These are phyloP conservation scores for Alternaria panax DNA, from an alignment of 2,329 filamentous ascomycete genomes.

Conservation along the genomic window DNA sequence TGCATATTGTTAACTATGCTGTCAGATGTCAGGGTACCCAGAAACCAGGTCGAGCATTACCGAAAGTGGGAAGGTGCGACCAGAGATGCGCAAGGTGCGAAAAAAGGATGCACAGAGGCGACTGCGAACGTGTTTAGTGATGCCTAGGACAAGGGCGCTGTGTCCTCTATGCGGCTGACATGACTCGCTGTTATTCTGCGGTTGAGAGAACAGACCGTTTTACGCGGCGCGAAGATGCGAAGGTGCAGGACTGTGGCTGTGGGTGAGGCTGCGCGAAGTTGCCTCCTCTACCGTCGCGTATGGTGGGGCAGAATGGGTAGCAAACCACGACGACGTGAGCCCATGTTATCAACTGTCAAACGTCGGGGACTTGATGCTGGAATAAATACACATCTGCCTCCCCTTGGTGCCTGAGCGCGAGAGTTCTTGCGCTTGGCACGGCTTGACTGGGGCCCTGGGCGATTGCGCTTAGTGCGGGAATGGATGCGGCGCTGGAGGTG, in stretches of 20 bases:
- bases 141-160: neutral
- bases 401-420: conserved; percentile 1
- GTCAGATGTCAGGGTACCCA: conserved; percentile 2
- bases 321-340: conserved; percentile 5
- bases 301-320: conserved; percentile 15
- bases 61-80: conserved; percentile 12
- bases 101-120: neutral
- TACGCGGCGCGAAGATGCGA: neutral
- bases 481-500: conserved; percentile 4
- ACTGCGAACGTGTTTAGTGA: neutral
- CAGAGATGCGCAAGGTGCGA: conserved; percentile 1
- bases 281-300: conserved; percentile 25
- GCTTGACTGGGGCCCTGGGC: conserved; percentile 7
- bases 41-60: conserved; percentile 1
- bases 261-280: conserved; percentile 1
- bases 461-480: conserved; percentile 14
- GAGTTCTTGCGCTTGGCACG: conserved; percentile 11
- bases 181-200: neutral
- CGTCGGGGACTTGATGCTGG: neutral
- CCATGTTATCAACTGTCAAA: conserved; percentile 23
- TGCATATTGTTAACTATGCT: neutral
- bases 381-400: neutral
- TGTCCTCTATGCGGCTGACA: neutral
- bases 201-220: neutral
- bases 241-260: neutral